Base-by-base conservation (phyloP, 1,284 basidiomycete species). In the Chalciporus sp. region DNA sequence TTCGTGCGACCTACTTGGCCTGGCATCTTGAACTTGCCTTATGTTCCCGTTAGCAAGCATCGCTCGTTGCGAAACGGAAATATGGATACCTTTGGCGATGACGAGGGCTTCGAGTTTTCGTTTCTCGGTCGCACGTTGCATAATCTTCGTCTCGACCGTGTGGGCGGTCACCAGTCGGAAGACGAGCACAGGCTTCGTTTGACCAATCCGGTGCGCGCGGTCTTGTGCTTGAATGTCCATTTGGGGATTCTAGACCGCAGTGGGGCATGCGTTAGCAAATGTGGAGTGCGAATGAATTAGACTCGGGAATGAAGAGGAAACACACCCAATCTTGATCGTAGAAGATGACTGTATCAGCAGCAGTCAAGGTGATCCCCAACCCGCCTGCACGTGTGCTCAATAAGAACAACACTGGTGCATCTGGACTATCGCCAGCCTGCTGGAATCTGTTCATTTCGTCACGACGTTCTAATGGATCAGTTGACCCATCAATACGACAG, bases 171-270 rank as follows among this genome's bases (percentile, higher is more conserved):
- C 86, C 1, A 98, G 79, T 35, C 95, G 83, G 77, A 94, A 97
- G 52, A 97, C 85, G 44, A 95, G 78, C 51, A 95, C 92, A 2
- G 92, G 92, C 60, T 79, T 87, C 17, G 86, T 95, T 73, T 98
- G 95, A 2, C 95, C 95, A 55, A 98, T 98, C 7, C 95, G 86
- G 71, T 98, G 95, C 0, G 94, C 95, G 31, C 95, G 84, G 66
- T 97, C 96, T 70, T 96, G 94, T 0, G 96, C 96, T 72, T 99
- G 95, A 5, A 94, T 77, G 61, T 99, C 96, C 87, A 95, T 94
- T 76, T 96, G 94, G 0, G 95, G 95, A 66, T 95, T 98, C 92
- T 93, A 60, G 4, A 49, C 42, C 11, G 33, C 14, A 4, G 19
- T 20, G 8, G 47, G 16, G 12, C 17, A n/a, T 67, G n/a, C 12